Evolutionary conservation across 495 filamentous ascomycete species (phyloP), one percentile per base, ranked within the genome.

Genomic region (Penicillium longicatenatum): DNA sequence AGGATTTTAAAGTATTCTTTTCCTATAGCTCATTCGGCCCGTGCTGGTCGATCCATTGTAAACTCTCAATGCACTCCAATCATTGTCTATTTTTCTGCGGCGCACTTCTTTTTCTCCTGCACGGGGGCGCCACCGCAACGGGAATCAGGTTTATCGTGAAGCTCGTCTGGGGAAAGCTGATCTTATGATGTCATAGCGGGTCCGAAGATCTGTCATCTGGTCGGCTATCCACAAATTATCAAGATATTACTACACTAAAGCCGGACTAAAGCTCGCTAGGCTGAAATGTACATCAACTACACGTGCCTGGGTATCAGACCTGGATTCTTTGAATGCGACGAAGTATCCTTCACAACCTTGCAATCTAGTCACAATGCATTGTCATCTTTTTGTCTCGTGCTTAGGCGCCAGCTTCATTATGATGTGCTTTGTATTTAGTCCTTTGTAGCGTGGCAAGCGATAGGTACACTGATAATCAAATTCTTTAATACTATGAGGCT

Each of bases 91-190:
- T 39, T 39, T 39, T 39, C 16, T 12, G 10, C 31, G 12, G 9
- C 31, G 31, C 16, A 17, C 37, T 16, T 14, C n/a, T 39, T 39
- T n/a, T 17, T 16, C 6, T 39, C 37, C 14, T 39, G 37, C 37
- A n/a, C 37, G 37, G 37, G 37, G 37, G 16, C 37, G 37, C 37
- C 37, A 39, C 37, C 12, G 31, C 6, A n/a, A 17, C 14, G 37
- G 37, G 16, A 39, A 39, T 39, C 37, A 11, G 37, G 37, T 39
- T 39, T 39, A n/a, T 39, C 11, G 37, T 39, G 37, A 58, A 22
- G 21, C 29, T 35, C 49, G 31, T 58, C 60, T 59, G 60, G 60
- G 60, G 60, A 63, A 63, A 63, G 57, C 57, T 52, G 49, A 22
- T 31, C 41, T 7, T 1, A 37, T 49, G 30, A 48, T 44, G 41